Conservation (phyloP, 768 basidiomycete species). For the Podaxis sp. region DNA sequence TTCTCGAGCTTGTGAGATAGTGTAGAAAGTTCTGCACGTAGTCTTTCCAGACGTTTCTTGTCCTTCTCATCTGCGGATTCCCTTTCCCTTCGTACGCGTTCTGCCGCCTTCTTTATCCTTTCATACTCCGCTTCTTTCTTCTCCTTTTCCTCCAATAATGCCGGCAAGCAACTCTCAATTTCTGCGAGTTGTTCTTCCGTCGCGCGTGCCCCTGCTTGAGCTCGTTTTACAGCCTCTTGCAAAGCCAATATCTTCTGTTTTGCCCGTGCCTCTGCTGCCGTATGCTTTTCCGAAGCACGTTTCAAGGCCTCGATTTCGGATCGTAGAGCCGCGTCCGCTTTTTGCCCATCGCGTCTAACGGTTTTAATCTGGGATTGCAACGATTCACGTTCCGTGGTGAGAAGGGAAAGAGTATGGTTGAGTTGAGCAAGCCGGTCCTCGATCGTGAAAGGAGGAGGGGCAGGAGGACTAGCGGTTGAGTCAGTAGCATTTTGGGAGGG, state of each 20-base stretch:
- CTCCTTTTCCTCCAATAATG: slow-evolving; percentile 34
- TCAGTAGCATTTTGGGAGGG: slow-evolving; percentile 20
- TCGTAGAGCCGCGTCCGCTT: slow-evolving; percentile 77
- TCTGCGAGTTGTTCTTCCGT: slow-evolving; percentile 45
- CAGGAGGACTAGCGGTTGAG: slow-evolving; percentile 14
- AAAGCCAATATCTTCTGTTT: slow-evolving; percentile 85
- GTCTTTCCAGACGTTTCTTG: slow-evolving; percentile 52
- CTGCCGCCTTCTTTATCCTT: slow-evolving; percentile 49
- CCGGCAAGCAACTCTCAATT: slow-evolving; percentile 45
- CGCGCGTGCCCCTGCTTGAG: slow-evolving; percentile 54
- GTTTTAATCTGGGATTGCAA: slow-evolving; percentile 72
- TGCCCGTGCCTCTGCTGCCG: slow-evolving; percentile 72
- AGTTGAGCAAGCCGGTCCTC: slow-evolving; percentile 71
- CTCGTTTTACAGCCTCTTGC: slow-evolving; percentile 85
- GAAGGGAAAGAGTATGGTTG: slow-evolving; percentile 60
- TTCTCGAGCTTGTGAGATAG: slow-evolving; percentile 67
- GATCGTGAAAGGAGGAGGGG: slow-evolving; percentile 44
- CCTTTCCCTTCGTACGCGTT: slow-evolving; percentile 40
- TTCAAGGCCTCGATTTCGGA: slow-evolving; percentile 84
- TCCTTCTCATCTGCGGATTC: slow-evolving; percentile 41
- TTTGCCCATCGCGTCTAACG: slow-evolving; percentile 78
- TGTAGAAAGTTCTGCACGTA: slow-evolving; percentile 57
- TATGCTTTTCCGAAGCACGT: slow-evolving; percentile 79
- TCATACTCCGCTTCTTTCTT: slow-evolving; percentile 43
- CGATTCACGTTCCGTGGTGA: slow-evolving; percentile 67